Percentiles rank a stretch among this genome's conserved stretches.
phyloP scores from a whole-genome alignment of 495 filamentous ascomycete species.

The Trichoderma gamsii region DNA sequence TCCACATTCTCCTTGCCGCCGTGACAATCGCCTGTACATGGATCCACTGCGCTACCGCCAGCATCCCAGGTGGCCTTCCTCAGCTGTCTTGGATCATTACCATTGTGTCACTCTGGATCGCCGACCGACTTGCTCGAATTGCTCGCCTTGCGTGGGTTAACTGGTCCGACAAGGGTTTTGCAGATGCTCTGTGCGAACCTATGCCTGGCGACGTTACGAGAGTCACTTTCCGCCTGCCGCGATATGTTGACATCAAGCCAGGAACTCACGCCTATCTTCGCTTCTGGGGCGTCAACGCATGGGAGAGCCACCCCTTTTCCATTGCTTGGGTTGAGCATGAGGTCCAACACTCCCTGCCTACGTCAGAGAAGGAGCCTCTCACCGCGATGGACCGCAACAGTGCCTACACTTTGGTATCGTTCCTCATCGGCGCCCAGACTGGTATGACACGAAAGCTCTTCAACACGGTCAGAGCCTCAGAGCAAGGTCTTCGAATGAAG shows the following conservation, averaged over 20 bases:
- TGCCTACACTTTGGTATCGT: conserved; percentile 54
- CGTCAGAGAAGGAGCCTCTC: conserved; percentile 18
- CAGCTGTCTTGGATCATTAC: conserved; percentile 62
- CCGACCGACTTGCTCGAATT: conserved; percentile 68
- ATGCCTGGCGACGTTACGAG: conserved; percentile 77
- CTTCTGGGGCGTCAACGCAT: conserved; percentile 64
- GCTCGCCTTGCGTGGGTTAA: conserved; percentile 67
- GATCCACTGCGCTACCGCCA: conserved; percentile 55
- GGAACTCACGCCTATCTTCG: conserved; percentile 88
- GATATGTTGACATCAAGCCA: conserved; percentile 68
- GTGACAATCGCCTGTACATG: conserved; percentile 58
- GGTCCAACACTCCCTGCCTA: conserved; percentile 22
- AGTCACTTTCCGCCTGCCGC: conserved; percentile 74
- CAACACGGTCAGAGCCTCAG: conserved; percentile 30
- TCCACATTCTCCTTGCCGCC: conserved; percentile 67
- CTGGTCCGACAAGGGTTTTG: conserved; percentile 50
- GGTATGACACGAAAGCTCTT: conserved; percentile 84
- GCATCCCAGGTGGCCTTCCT: conserved; percentile 44
- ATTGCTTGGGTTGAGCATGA: conserved; percentile 70
- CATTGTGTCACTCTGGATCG: conserved; percentile 66
- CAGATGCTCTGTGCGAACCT: conserved; percentile 65
- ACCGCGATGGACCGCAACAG: conserved; percentile 21
- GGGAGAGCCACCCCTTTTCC: conserved; percentile 91
- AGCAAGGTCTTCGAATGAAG: conserved; percentile 28
- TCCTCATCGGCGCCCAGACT: conserved; percentile 77